Evolutionary conservation across 371 early-diverging fungal genomes (phyloP).

Genomic region (Spraguea lophii): DNA sequence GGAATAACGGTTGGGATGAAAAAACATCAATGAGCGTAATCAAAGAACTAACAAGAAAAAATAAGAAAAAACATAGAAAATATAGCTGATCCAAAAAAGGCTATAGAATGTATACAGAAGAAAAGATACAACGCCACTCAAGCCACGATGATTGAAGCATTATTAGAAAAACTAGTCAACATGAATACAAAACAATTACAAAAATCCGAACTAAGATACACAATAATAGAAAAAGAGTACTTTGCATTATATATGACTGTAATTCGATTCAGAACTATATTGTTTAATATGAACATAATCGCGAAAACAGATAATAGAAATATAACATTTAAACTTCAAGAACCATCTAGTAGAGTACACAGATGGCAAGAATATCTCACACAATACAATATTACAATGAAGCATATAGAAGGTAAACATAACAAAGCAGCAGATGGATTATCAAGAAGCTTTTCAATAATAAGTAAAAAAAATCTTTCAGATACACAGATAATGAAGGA

Average conservation of each 20-base stretch:
- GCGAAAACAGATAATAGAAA: constrained; percentile 1
- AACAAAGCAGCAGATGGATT: constrained; percentile 12
- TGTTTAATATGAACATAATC: background rate
- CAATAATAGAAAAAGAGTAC: constrained; percentile 8
- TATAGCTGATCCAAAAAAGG: too few species aligned
- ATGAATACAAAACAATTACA: too few species aligned
- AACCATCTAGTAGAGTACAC: background rate
- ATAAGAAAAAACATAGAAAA: too few species aligned
- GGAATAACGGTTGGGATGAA: too few species aligned
- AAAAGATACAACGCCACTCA: too few species aligned
- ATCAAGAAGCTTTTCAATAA: background rate
- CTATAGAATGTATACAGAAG: too few species aligned
- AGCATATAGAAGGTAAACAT: constrained; percentile 5
- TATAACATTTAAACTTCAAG: background rate
- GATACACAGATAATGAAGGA: background rate
- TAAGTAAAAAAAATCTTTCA: background rate
- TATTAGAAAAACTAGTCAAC: too few species aligned
- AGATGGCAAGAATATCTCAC: constrained; percentile 9
- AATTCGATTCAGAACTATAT: constrained; percentile 4
- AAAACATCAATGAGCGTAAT: too few species aligned
- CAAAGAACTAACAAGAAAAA: too few species aligned
- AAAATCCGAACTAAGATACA: background rate
- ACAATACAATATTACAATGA: constrained; percentile 3
- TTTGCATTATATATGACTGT: constrained; percentile 1
- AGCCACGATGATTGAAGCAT: too few species aligned